phyloP scores from a whole-genome alignment of 2,329 filamentous ascomycete species.

The Colletotrichum salicis region DNA sequence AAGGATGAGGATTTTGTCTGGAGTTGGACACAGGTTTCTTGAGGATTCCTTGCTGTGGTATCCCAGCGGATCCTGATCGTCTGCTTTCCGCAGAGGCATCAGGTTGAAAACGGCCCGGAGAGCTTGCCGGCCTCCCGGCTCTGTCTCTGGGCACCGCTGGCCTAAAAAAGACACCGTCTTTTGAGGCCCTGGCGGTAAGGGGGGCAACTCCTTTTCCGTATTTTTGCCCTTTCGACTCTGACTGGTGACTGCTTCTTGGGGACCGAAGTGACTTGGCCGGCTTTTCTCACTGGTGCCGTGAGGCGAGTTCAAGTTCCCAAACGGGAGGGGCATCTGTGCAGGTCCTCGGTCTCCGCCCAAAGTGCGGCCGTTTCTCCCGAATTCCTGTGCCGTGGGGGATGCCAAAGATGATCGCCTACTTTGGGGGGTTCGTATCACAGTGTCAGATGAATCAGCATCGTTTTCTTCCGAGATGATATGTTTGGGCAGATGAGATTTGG shows the following conservation, averaged over 20 bases:
- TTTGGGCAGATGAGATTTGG: slow-evolving; percentile 22
- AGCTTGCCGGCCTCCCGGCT: slow-evolving; percentile 10
- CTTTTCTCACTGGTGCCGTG: not conserved
- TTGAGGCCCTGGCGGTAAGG: not conserved
- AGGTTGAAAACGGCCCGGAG: slow-evolving; percentile 11
- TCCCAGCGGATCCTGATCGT: not conserved
- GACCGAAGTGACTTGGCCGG: not conserved
- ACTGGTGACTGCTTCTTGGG: not conserved
- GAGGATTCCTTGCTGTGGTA: not conserved
- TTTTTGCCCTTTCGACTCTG: not conserved
- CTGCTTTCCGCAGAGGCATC: not conserved
- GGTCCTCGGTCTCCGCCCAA: not conserved
- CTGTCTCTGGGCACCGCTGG: not conserved
- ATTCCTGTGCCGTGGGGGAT: not conserved
- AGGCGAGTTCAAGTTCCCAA: not conserved
- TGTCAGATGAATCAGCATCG: slow-evolving; percentile 46
- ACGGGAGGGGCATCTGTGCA: not conserved
- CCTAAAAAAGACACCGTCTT: slow-evolving; percentile 38
- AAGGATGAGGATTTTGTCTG: not conserved
- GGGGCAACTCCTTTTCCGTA: not conserved
- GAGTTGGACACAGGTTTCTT: not conserved
- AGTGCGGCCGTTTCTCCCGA: not conserved
- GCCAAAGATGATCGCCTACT: slow-evolving; percentile 37
- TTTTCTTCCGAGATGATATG: slow-evolving; percentile 26
- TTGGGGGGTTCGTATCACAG: slow-evolving; percentile 50